Base-by-base conservation (phyloP, 1,284 basidiomycete genomes). In the Leccinum subatratum region DNA sequence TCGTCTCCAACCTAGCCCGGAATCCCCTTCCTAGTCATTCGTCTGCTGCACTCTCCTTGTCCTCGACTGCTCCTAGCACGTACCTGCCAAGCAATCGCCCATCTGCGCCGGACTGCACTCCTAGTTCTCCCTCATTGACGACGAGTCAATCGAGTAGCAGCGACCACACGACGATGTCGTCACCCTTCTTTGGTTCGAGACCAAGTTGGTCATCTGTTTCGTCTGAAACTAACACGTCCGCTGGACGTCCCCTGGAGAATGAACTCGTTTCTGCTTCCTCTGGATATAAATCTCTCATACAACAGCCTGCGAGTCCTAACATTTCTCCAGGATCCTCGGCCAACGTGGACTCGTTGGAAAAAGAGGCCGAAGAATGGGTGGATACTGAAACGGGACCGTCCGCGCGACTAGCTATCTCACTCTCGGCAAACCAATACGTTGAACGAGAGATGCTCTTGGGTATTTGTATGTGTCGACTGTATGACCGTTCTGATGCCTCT, bases 361-460 rank as follows among this genome's bases (percentile, higher is more conserved):
- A 72, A 67, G 68, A 25, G n/a, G 12, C 16, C 3, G 73, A 73
- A 64, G 70, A 68, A 22, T 72, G 68, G n/a, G 62, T 11, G 2
- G 66, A 69, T 18, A 14, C 32, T 48, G 72, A 73, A 57, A 22
- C 68, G n/a, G 76, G 70, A 14, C 48, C 66, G 48, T 73, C 76
- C 28, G 45, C 64, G 6, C 71, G 76, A 56, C 64, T 67, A 14
- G 37, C 37, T 28, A 59, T 68, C 39, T 65, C 69, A 11, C 66
- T 80, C 28, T 81, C 82, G 66, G 77, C 82, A 4, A 87, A 84
- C 68, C 83, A 86, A 39, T 90, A 85, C 69, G 78, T 91, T 7
- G 89, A 89, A 66, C 72, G 78, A 32, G 85, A 89, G 62, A 78
- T 91, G 66, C 78, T 91, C 3, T 68, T 77, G 45, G 89, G 89